Evolutionary conservation across 2,329 filamentous ascomycete species (phyloP).

Genomic region (Fusarium avenaceum): DNA sequence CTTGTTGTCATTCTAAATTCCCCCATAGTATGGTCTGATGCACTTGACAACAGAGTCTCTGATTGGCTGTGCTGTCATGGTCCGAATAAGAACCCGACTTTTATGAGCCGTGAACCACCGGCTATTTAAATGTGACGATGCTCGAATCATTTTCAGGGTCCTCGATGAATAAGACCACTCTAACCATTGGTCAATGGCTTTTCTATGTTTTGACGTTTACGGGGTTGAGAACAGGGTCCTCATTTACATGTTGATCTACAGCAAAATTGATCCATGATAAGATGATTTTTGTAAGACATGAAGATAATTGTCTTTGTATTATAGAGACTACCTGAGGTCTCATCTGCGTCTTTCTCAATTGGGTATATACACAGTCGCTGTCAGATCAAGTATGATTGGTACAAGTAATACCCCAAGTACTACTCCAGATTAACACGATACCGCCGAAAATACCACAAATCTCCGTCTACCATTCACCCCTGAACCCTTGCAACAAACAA

Average conservation of each 20-base stretch:
- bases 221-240: slow-evolving; percentile 8
- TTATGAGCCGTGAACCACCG: slow-evolving; percentile 33
- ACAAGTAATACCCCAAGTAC: neutral
- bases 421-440: slow-evolving; percentile 1
- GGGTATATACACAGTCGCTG: too few relatives aligned
- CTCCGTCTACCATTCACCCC: slow-evolving; percentile 3
- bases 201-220: neutral
- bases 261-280: neutral
- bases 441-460: slow-evolving; percentile 11
- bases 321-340: neutral
- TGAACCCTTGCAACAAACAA: slow-evolving; percentile 13
- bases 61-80: slow-evolving; percentile 30
- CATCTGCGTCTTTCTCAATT: neutral
- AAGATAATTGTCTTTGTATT: neutral
- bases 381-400: neutral
- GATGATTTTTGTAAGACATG: slow-evolving; percentile 1
- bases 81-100: slow-evolving; percentile 49
- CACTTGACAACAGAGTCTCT: slow-evolving; percentile 23
- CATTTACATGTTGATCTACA: slow-evolving; percentile 32
- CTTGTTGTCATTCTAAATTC: slow-evolving; percentile 11
- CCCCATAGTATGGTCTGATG: slow-evolving; percentile 43
- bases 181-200: slow-evolving; percentile 45
- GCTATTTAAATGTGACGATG: slow-evolving; percentile 38
- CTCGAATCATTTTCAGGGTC: slow-evolving; percentile 45
- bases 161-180: slow-evolving; percentile 48